These are phyloP conservation scores for Russula compacta DNA, from an alignment of 768 basidiomycete species.

Conservation along the genomic window DNA sequence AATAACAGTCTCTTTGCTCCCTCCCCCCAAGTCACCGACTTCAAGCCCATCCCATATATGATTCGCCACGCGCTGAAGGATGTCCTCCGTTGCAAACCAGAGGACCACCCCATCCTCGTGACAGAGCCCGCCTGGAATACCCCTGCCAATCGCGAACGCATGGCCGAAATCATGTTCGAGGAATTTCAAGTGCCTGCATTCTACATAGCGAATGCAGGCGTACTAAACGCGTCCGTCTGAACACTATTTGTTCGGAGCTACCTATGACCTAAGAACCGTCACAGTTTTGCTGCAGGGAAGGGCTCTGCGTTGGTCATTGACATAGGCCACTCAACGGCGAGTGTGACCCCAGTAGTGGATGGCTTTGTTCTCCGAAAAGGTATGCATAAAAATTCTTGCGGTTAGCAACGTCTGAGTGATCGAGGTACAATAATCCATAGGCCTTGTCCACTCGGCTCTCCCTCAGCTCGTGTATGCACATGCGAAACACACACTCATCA, in stretches of 20 bases:
- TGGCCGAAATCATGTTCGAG: conserved; percentile 98
- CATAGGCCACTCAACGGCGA: conserved; percentile 80
- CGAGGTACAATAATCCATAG: conserved; percentile 37
- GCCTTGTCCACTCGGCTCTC: conserved; percentile 65
- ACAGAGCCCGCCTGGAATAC: conserved; percentile 98
- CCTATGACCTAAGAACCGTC: neutral
- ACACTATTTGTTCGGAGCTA: neutral
- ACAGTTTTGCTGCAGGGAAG: conserved; percentile 90
- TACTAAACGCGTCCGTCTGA: conserved; percentile 68
- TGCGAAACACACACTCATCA: conserved; percentile 56
- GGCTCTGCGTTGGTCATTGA: conserved; percentile 97
- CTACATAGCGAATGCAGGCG: conserved; percentile 92
- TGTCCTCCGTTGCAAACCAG: conserved; percentile 64
- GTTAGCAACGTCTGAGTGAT: neutral
- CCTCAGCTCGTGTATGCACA: conserved; percentile 77
- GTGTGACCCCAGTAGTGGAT: conserved; percentile 92
- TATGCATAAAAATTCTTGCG: conserved; percentile 21
- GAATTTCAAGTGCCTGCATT: conserved; percentile 91
- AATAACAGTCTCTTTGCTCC: neutral
- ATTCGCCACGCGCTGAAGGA: conserved; percentile 68
- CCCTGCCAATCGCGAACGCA: conserved; percentile 79
- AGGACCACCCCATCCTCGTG: conserved; percentile 85
- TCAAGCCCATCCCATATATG: conserved; percentile 60
- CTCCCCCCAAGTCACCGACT: conserved; percentile 53
- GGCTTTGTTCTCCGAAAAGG: conserved; percentile 97